phyloP scores from a whole-genome alignment of 2,329 filamentous ascomycete species.

The Metarhizium brunneum region DNA sequence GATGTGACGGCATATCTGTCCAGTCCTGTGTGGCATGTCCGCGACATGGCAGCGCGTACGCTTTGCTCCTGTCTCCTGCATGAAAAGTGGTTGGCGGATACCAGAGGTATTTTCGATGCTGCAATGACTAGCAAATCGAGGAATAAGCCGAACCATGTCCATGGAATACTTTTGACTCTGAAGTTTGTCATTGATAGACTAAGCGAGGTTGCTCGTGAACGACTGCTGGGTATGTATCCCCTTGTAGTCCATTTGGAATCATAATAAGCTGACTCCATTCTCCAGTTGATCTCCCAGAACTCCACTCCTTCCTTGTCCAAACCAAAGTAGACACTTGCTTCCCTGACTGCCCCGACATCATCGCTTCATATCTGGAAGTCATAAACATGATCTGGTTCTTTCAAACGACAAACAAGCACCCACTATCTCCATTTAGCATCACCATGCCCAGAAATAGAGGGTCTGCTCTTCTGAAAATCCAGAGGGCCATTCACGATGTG shows the following conservation, averaged over 20 bases:
- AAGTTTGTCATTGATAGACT: slow-evolving; percentile 49
- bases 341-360: slow-evolving; percentile 29
- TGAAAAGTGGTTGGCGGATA: slow-evolving; percentile 34
- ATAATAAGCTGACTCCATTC: slow-evolving; percentile 1
- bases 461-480: slow-evolving; percentile 30
- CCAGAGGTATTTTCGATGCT: slow-evolving; percentile 27
- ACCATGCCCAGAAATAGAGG: slow-evolving; percentile 10
- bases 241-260: background rate
- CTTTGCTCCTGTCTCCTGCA: slow-evolving; percentile 53
- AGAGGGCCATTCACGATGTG: slow-evolving; percentile 27
- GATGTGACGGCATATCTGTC: slow-evolving; percentile 54
- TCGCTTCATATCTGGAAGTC: slow-evolving; percentile 37
- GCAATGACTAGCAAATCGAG: slow-evolving; percentile 15
- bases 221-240: slow-evolving; percentile 29
- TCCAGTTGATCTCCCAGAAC: slow-evolving; percentile 20
- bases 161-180: slow-evolving; percentile 48
- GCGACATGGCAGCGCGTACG: slow-evolving; percentile 71
- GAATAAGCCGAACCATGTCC: slow-evolving; percentile 40
- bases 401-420: slow-evolving; percentile 12
- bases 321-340: slow-evolving; percentile 15
- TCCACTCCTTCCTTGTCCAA: slow-evolving; percentile 20
- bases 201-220: slow-evolving; percentile 33
- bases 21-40: slow-evolving; percentile 69
- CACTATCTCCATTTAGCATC: slow-evolving; percentile 13
- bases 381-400: slow-evolving; percentile 31